Evolutionary conservation across 1,284 basidiomycete species (phyloP), one percentile per base, ranked within the genome.

Genomic region (Tilletia walkeri): DNA sequence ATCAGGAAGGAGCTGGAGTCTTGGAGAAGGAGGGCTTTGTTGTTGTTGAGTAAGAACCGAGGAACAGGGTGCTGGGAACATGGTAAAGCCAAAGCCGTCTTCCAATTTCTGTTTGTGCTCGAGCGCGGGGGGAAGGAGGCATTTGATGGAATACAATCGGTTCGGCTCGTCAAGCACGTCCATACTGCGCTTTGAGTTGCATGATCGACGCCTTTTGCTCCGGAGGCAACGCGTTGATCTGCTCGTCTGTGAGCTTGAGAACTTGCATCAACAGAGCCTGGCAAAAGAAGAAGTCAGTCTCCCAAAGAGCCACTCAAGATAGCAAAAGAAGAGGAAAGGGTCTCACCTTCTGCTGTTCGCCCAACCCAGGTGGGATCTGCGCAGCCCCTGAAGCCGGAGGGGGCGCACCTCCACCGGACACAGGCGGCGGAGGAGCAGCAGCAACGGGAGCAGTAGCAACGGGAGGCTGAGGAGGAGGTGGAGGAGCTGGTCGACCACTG

Each of bases 141-240:
- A 14, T 45, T 45, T 45, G 41, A 45, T 45, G 14, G 24, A 30
- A 30, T 30, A 30, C 24, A 30, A 30, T 30, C 24, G 24, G 2
- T 45, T 14, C 3, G 41, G 3, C 41, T 9, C 41, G 1, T 45
- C n/a, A 70, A 10, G 24, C 67, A 18, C 81, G 80, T 3, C 80
- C 80, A 48, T 81, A 78, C 65, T 81, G 80, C 18, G 79, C 81
- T 67, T 81, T 81, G 70, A 83, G 77, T 69, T 91, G 89, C 84
- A 93, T 87, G 61, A 98, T 92, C n/a, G 92, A 91, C 0, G 89
- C 89, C 63, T 91, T 88, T 77, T 98, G 94, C 2, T 88, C 87
- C 0, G 92, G 90, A 30, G 94, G 92, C 63, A 98, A 85, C 6
- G 88, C 89, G 70, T 89, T 90, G 78, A 99, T 92, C 84, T 98